Conservation (phyloP, 208 protist genomes). For the Crithidia sp. region DNA sequence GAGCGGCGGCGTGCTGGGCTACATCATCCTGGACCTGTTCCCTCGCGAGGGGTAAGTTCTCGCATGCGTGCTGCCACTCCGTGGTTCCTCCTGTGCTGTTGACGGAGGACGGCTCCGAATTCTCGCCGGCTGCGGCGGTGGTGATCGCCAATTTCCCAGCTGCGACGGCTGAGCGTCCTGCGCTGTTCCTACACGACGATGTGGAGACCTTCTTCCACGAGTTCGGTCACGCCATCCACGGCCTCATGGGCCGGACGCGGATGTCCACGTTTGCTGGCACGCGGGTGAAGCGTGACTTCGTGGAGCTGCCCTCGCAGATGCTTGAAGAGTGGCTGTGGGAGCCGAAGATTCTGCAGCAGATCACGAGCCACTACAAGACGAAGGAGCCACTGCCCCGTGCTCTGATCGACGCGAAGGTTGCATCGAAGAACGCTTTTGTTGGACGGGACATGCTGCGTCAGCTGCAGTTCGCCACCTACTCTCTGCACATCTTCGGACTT, state of each 20-base stretch:
- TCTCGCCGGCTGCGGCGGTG: slow-evolving; percentile 75
- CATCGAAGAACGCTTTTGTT: slow-evolving; percentile 79
- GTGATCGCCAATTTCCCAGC: slow-evolving; percentile 86
- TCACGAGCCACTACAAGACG: slow-evolving; percentile 88
- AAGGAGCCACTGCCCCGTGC: slow-evolving; percentile 60
- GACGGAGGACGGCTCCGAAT: slow-evolving; percentile 50
- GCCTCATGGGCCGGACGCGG: slow-evolving; percentile 70
- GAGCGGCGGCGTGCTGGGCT: slow-evolving; percentile 61
- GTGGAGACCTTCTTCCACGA: slow-evolving; percentile 92
- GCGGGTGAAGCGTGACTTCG: slow-evolving; percentile 86
- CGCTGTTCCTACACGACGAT: slow-evolving; percentile 82
- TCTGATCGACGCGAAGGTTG: slow-evolving; percentile 81
- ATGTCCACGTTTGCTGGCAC: slow-evolving; percentile 84
- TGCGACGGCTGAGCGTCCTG: slow-evolving; percentile 66
- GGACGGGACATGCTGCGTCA: slow-evolving; percentile 74
- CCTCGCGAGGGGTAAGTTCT: slow-evolving; percentile 87
- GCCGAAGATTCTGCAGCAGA: slow-evolving; percentile 71
- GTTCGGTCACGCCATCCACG: slow-evolving; percentile 90
- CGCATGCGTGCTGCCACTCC: slow-evolving; percentile 83
- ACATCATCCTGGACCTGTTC: slow-evolving; percentile 88
- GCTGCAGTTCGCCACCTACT: slow-evolving; percentile 82
- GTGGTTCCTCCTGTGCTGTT: slow-evolving; percentile 72
- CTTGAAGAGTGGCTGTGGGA: slow-evolving; percentile 93
- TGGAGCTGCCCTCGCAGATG: slow-evolving; percentile 92
- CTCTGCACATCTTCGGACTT: slow-evolving; percentile 68